These are phyloP conservation scores for Zygotorulaspora danielsina DNA, from an alignment of 805 yeast species.

Conservation along the genomic window DNA sequence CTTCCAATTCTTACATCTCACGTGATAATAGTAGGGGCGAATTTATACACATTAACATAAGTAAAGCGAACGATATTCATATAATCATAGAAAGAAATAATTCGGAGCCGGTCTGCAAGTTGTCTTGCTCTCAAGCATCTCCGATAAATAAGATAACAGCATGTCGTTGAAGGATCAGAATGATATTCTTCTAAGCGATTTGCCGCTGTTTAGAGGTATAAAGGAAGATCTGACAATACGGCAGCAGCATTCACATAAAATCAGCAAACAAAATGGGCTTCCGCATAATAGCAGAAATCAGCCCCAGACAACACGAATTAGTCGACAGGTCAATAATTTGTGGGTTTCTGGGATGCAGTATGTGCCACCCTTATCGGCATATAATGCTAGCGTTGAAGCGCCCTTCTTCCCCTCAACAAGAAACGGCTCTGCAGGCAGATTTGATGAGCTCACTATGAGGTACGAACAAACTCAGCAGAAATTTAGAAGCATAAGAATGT, in stretches of 20 bases:
- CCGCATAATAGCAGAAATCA: slow-evolving; percentile 1
- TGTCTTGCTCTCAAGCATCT: no score
- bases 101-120: no score
- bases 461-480: slow-evolving; percentile 15
- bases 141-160: no score
- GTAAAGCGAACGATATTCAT: no score
- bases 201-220: slow-evolving; percentile 22
- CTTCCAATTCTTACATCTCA: no score
- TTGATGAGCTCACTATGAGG: slow-evolving; percentile 23
- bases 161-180: not conserved
- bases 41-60: no score
- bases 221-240: slow-evolving; percentile 16
- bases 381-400: slow-evolving; percentile 19
- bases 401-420: slow-evolving; percentile 18
- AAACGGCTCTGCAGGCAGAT: slow-evolving; percentile 7
- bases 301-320: slow-evolving; percentile 2
- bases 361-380: slow-evolving; percentile 27
- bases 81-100: no score
- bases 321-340: not conserved
- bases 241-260: slow-evolving; percentile 11
- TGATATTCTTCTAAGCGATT: slow-evolving; percentile 11
- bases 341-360: slow-evolving; percentile 3
- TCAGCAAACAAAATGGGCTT: slow-evolving; percentile 1
- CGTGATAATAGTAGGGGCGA: no score
- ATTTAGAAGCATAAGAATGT: slow-evolving; percentile 34